Evolutionary conservation across 148 eudicot genomes (phyloP), one percentile per base, ranked within the genome.

Genomic region (Talinum fruticosum): DNA sequence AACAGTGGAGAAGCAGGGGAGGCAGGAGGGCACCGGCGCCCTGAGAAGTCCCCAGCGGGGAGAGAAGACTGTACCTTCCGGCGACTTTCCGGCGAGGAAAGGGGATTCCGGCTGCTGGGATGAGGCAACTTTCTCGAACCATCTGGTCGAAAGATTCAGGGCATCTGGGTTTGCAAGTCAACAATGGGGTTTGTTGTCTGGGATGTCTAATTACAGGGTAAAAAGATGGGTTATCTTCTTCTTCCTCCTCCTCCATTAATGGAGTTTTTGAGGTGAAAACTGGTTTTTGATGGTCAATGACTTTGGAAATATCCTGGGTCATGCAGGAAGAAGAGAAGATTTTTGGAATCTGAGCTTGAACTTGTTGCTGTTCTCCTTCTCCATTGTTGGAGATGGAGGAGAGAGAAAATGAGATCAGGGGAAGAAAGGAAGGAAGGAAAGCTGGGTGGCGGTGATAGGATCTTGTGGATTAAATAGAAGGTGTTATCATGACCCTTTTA

Each of bases 291-390:
- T 77, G 85, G 18, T 80, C 85, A 44, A 75, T 41, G 10, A 83
- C 87, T 71, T 89, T 85, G 47, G 85, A 79, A 66, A 79, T 44
- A 80, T 75, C 67, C 68, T 79, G 86, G 8, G 88, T 72, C 65
- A 80, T 81, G 87, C 92, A 89, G 49, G 88, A 82, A 15, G 88
- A 82, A 66, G 86, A 71, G 78, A 89, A 84, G 68, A 87, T 71
- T 69, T 73, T 83, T 12, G 51, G 66, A 89, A 41, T 75, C 83
- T 76, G 1, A 85, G 82, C 72, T 85, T 89, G 77, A 89, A 33
- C 69, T 70, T 83, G 78, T 24, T n/a, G 66, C 10, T 61, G 66
- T 51, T 79, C 24, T 75, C 71, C 29, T 78, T 85, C 74, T 86
- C 90, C 92, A 89, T 89, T 71, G 57, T 79, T 23, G 47, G 67